Base-by-base conservation (phyloP, 441 rosid genomes). In the Pelargonium citronellum region DNA sequence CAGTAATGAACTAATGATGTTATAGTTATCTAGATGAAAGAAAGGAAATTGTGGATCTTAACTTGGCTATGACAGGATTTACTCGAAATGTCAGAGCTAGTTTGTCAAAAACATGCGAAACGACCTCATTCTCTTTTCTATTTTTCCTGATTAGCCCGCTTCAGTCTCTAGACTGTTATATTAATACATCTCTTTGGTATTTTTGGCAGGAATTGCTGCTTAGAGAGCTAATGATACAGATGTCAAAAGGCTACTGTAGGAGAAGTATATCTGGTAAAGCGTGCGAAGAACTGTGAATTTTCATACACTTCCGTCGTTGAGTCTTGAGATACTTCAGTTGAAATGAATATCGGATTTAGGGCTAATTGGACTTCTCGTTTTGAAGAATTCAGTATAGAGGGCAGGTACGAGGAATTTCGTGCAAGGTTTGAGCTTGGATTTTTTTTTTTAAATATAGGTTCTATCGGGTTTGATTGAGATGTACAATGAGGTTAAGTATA, bases 191-290 rank as follows among this genome's bases (percentile, higher is more conserved):
- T 0, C 2, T 27, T 27, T 3, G 34, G 34, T 43, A 5, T 62
- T 67, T 74, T 69, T 74, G 79, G 46, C 85, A 85, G 93, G 93
- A 71, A 78, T 86, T 76, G 87, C 89, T 39, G 75, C 90, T 67
- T 88, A 83, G 85, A 76, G 74, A 22, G 68, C 65, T 71, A 67
- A 49, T 55, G 70, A 73, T 71, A 73, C 43, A 69, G 66, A 70
- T 73, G 72, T 67, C 68, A 47, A 75, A 68, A 75, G 37, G 44
- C 71, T 71, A 60, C 63, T 53, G 78, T 80, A 74, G 85, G 80
- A 68, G 79, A 78, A 71, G 65, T 69, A 69, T 70, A 71, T 76
- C 68, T 66, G 71, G 71, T 46, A 65, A 69, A 67, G 77, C 67
- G 67, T 46, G 74, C 69, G 74, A 77, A 79, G 63, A 75, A 58